These are phyloP conservation scores for Coniochaeta hoffmannii DNA, from an alignment of 2,329 filamentous ascomycete genomes.

Conservation along the genomic window DNA sequence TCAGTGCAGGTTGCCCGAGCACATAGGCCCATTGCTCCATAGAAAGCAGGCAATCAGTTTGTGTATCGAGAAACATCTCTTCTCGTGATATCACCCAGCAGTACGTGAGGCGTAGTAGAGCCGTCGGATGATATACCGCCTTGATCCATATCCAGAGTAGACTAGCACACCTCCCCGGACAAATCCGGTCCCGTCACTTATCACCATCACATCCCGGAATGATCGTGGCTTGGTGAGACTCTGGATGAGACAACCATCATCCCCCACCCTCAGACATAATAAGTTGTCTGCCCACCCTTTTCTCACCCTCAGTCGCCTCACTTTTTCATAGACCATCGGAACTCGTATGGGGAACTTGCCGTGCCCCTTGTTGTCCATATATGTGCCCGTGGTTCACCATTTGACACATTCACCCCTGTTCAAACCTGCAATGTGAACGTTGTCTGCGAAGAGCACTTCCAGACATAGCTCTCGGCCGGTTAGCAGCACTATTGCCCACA, in stretches of 20 bases:
- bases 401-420: neutral
- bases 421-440: neutral
- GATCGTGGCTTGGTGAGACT: neutral
- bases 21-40: neutral
- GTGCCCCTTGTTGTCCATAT: neutral
- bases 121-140: neutral
- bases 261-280: neutral
- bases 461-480: neutral
- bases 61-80: neutral
- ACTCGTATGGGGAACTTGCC: neutral
- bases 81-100: neutral
- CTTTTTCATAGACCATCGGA: neutral
- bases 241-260: neutral
- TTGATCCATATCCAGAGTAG: neutral
- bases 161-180: neutral
- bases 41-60: neutral
- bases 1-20: neutral
- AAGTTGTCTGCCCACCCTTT: constrained; percentile 1
- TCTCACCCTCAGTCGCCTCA: neutral
- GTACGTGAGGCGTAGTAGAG: neutral
- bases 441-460: neutral
- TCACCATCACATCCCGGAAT: neutral
- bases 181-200: neutral
- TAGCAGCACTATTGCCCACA: neutral
- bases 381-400: neutral